Conservation (phyloP, 2,329 filamentous ascomycete genomes). For the Seiridium cupressi region DNA sequence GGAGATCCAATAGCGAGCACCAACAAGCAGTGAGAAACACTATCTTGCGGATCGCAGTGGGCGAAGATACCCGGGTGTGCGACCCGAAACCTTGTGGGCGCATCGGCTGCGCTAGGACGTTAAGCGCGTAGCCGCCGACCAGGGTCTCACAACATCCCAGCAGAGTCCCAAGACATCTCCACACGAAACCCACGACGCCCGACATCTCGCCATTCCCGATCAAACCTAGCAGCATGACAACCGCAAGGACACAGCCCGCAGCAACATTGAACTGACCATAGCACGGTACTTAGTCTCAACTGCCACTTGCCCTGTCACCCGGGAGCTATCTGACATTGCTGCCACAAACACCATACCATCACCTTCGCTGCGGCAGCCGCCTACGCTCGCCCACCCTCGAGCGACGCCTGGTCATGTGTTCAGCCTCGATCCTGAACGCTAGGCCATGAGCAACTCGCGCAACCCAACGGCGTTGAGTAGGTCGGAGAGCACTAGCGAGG, state of each 20-base stretch:
- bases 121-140: conserved; percentile 2
- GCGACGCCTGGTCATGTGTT: not conserved
- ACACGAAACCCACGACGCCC: not conserved
- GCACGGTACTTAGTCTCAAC: no score
- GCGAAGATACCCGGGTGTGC: no score
- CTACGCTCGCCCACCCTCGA: not conserved
- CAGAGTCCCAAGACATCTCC: not conserved
- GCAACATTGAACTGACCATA: no score
- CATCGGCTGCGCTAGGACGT: not conserved
- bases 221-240: not conserved
- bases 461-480: conserved; percentile 9
- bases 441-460: conserved; percentile 11
- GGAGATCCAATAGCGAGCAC: no score
- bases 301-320: no score
- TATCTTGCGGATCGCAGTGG: no score
- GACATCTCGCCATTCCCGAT: conserved; percentile 6
- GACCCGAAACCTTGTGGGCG: no score
- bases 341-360: not conserved
- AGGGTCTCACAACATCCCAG: not conserved
- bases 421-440: not conserved
- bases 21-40: no score
- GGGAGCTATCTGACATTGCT: not conserved
- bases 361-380: not conserved
- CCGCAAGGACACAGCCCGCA: not conserved
- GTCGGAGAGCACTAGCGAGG: conserved; percentile 13